Conservation (phyloP, 257 asterid genomes). For the Linaria vulgaris region DNA sequence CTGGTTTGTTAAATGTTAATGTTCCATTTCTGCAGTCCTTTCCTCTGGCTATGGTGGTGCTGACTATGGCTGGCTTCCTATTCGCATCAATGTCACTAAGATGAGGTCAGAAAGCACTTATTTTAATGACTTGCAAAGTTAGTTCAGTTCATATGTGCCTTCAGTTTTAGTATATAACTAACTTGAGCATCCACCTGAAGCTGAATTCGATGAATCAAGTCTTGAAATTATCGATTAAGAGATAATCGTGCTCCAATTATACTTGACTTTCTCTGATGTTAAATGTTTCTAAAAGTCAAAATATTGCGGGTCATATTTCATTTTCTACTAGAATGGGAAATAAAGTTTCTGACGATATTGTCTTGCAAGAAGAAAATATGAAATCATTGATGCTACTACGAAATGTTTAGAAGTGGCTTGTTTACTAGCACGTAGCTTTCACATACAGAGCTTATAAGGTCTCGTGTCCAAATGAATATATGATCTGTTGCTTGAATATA, state of each 20-base stretch:
- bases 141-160: not conserved
- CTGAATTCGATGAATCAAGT: constrained; percentile 3
- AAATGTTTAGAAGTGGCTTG: too few species aligned
- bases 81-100: constrained; percentile 57
- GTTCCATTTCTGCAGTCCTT: constrained; percentile 63
- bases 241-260: constrained; percentile 12
- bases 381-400: not conserved
- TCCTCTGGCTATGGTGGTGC: constrained; percentile 61
- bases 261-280: not conserved
- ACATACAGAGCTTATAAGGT: too few species aligned
- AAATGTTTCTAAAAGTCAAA: not conserved
- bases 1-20: constrained; percentile 4
- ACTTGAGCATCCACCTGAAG: not conserved
- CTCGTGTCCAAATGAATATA: too few species aligned
- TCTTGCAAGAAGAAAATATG: constrained; percentile 1
- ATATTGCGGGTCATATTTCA: not conserved
- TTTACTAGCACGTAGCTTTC: too few species aligned
- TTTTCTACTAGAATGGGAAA: not conserved
- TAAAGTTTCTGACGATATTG: not conserved
- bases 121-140: constrained; percentile 6
- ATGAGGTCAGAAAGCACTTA: constrained; percentile 56
- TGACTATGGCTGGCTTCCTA: constrained; percentile 60
- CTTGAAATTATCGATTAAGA: not conserved
- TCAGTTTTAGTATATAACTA: not conserved
- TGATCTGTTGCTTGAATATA: too few species aligned